These are phyloP conservation scores for Verbascum thapsus DNA, from an alignment of 257 asterid species.

Conservation along the genomic window DNA sequence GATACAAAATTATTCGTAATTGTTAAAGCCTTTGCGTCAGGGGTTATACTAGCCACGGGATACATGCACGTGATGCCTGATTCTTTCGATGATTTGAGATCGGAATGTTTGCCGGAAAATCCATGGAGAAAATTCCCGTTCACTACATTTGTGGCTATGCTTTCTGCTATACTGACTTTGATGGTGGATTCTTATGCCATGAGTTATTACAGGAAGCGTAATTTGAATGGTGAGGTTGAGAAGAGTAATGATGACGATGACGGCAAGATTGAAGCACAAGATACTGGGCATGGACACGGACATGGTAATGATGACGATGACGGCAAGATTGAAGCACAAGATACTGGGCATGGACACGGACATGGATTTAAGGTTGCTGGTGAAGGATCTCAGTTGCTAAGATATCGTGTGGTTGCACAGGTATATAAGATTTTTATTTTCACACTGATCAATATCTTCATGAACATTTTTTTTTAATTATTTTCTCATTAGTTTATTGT, in stretches of 20 bases:
- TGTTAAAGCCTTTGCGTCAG: slow-evolving; percentile 49
- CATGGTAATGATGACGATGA: neutral
- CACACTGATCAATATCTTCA: too few relatives aligned
- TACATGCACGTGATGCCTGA: slow-evolving; percentile 53
- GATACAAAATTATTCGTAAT: slow-evolving; percentile 34
- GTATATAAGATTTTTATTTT: neutral
- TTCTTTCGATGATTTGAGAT: slow-evolving; percentile 36
- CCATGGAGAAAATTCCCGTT: slow-evolving; percentile 47
- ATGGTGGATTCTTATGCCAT: slow-evolving; percentile 44
- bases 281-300: too few relatives aligned
- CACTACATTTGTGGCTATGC: slow-evolving; percentile 49
- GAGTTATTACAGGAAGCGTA: slow-evolving; percentile 36
- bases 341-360: too few relatives aligned
- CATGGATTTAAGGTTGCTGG: slow-evolving; percentile 11
- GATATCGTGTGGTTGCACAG: slow-evolving; percentile 32
- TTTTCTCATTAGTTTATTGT: too few relatives aligned
- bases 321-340: slow-evolving; percentile 23
- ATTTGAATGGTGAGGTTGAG: neutral
- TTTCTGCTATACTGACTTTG: slow-evolving; percentile 38
- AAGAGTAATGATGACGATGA: neutral
- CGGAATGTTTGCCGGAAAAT: slow-evolving; percentile 40
- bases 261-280: slow-evolving; percentile 23
- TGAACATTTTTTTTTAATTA: too few relatives aligned
- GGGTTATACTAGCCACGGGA: slow-evolving; percentile 48
- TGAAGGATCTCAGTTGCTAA: slow-evolving; percentile 25